Evolutionary conservation across 208 protist species (phyloP), one percentile per base, ranked within the genome.

Genomic region (Spongospora subterranea): DNA sequence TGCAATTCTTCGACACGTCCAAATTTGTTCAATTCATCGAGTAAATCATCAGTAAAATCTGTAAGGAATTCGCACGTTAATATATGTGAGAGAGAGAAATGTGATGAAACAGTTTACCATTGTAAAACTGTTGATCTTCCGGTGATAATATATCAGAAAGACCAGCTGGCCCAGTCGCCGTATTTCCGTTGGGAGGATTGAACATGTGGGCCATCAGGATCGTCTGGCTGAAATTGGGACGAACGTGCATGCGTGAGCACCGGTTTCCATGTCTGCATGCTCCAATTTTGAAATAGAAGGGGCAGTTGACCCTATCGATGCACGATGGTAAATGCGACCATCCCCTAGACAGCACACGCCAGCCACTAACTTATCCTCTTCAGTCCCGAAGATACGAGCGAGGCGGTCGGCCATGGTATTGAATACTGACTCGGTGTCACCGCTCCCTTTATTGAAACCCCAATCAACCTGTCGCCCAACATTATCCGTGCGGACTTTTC

Each of bases 231-330:
- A 94, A 92, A n/a, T 95, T 93, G 0, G 98, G 98, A 46, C 95
- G 95, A 46, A 97, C 95, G 94, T 99, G 98, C 53, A 97, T 54
- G 90, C 98, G 97, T 0, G 96, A 97, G 95, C 98, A 99, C 53
- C 95, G 92, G 65, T 99, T 97, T 24, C 98, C 98, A 93, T 99
- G 98, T 6, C 98, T 96, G 95, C 98, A 99, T n/a, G 98, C 98
- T 40, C 98, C 98, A 92, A 99, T 98, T 94, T 99, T 99, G 88
- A 95, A 97, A 94, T 99, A 99, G 95, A 99, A 99, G 45, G 96
- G 92, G 46, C 95, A 96, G 91, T 96, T 96, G n/a, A 95, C 94
- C 92, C 93, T 94, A 92, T 89, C 88, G 46, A 82, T 45, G 17
- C 6, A 43, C 71, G n/a, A 43, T 82, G 17, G 35, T 6, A 45